Base-by-base conservation (phyloP, 108 stramenopile genomes). In the Licmophora abbreviata region DNA sequence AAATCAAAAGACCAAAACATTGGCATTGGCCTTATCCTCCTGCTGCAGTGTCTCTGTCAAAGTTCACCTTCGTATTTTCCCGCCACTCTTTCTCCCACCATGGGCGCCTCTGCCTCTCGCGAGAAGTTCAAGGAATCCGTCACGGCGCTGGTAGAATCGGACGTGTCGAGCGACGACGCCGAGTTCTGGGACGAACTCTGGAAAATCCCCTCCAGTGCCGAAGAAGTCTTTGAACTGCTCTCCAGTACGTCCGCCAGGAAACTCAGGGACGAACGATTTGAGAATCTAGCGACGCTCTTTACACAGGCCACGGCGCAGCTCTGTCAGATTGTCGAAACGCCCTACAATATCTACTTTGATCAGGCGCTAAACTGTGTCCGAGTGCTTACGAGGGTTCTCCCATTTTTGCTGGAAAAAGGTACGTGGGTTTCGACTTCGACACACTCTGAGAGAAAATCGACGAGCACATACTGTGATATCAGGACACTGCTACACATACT, bases 141-240 rank as follows among this genome's bases (percentile, higher is more conserved):
- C 34, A 48, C 54, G 18, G 71, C 81, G 27, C 73, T 92, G 37
- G 69, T 80, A 14, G 69, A 81, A 59, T 68, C 69, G 27, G 83
- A 85, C 49, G 82, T 92, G 11, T 70, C 72, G 14, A 63, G 86
- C 38, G 76, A 86, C 35, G 88, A 88, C 61, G 79, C 88, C 45
- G 91, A 90, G 33, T 95, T 95, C 51, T 95, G 90, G 90, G 91
- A 92, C 55, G 90, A 95, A 51, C 53, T 95, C 26, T 95, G 94
- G 94, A 87, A 88, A 64, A 88, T 90, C 40, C 82, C 84, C 5
- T 63, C 62, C 37, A 71, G 67, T 5, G 60, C 86, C 20, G 81
- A 89, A 56, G 94, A 95, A 63, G 85, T 95, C 36, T 95, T 95
- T 73, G 88, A 90, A 56, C 66, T 90, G 26, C 66, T 95, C 22